Base-by-base conservation (phyloP, 495 filamentous ascomycete species). In the Daldinia caldariorum region DNA sequence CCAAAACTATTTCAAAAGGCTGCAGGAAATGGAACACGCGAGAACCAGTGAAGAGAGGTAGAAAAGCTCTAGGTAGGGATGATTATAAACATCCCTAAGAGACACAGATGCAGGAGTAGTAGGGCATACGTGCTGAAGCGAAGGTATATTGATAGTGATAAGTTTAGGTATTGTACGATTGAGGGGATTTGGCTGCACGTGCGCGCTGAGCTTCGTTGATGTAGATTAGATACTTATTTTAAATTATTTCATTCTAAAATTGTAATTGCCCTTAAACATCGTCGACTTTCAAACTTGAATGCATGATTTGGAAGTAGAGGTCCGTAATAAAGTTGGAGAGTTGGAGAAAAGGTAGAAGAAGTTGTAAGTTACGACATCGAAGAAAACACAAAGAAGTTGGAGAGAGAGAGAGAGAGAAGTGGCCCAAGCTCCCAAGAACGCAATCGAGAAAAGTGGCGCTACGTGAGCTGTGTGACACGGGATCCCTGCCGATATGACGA, bases 381-480 rank as follows among this genome's bases (percentile, higher is more conserved):
- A 22, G 22, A 16, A 16, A 34, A 7, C 41, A 62, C 58, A 31
- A 26, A 34, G 13, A 29, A 45, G 10, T 10, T 59, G 12, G 32
- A 53, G 67, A 22, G 56, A 39, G 47, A 58, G 32, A 16, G 32
- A 53, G 67, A 22, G 56, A 39, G 47, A 58, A 37, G 6, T 76
- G 70, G 73, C 67, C 73, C 67, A 73, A 73, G 73, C 73, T 73
- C 73, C 57, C 1, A 18, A 16, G 18, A 61, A 26, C 9, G 10
- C 8, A 22, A 43, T 9, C n/a, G 3, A 16, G 39, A 43, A 43
- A 43, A 18, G 4, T 43, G 39, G 39, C 18, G 18, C 41, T 22
- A 20, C 7, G 9, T 47, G 18, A 47, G 43, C 16, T 20, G n/a
- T 47, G 18, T 12, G 43, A 18, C 16, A 45, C 2, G 14, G 34